Conservation (phyloP, 495 filamentous ascomycete species). For the Neurospora tetrasperma region DNA sequence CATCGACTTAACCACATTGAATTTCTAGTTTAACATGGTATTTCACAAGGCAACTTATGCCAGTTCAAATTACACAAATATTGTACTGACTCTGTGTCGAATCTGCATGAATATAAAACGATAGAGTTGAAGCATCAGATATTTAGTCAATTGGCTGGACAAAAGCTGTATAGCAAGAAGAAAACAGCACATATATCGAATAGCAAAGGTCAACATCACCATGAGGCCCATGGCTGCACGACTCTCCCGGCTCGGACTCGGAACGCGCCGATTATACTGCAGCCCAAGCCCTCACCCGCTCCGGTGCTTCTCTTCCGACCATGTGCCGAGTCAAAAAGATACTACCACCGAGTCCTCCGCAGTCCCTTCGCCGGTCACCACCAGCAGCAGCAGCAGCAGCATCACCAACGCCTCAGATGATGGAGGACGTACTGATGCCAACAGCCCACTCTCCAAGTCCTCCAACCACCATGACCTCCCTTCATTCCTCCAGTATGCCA, state of each 20-base stretch:
- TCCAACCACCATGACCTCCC: conserved; percentile 54
- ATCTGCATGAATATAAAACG: background rate
- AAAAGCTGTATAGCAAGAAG: background rate
- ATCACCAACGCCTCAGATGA: background rate
- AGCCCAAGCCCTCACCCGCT: background rate
- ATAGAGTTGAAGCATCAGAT: background rate
- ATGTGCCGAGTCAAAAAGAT: background rate
- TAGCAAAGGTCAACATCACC: background rate
- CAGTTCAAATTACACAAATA: background rate
- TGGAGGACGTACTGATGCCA: background rate
- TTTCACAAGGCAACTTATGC: background rate
- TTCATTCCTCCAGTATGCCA: conserved; percentile 64
- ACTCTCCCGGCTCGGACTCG: background rate
- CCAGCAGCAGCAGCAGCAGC: background rate
- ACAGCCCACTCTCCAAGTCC: conserved; percentile 28
- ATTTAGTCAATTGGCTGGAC: background rate
- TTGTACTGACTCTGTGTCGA: background rate
- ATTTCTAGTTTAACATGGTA: background rate
- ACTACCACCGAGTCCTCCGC: background rate
- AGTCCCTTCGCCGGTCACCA: background rate
- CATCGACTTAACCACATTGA: background rate
- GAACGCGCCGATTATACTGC: background rate
- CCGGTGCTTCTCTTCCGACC: background rate
- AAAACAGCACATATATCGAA: background rate
- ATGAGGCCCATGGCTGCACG: background rate